These are phyloP conservation scores for Colletotrichum truncatum DNA, from an alignment of 2,329 filamentous ascomycete genomes.

Conservation along the genomic window DNA sequence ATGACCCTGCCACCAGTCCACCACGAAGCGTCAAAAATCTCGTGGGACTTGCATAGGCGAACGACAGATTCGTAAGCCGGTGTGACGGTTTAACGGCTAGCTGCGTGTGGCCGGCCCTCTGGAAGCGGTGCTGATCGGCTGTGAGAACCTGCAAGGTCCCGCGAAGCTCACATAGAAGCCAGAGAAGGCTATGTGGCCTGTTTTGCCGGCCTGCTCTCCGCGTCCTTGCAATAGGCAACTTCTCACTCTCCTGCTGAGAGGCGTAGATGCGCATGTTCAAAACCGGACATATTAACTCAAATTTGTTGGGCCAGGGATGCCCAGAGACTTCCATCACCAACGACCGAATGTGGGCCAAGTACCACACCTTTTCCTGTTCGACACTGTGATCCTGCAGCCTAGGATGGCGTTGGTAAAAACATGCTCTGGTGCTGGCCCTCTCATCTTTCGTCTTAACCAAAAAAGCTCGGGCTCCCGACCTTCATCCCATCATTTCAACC, in stretches of 20 bases:
- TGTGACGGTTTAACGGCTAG: slow-evolving; percentile 25
- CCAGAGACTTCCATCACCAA: neutral
- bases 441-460: neutral
- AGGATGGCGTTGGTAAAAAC: neutral
- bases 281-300: neutral
- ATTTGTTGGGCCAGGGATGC: neutral
- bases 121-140: slow-evolving; percentile 15
- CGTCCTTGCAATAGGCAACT: neutral
- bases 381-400: neutral
- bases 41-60: slow-evolving; percentile 22
- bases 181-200: slow-evolving; percentile 19
- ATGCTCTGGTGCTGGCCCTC: neutral
- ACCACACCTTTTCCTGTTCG: neutral
- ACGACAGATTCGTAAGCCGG: slow-evolving; percentile 25
- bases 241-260: neutral
- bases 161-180: slow-evolving; percentile 18
- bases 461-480: neutral
- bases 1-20: neutral
- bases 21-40: slow-evolving; percentile 3
- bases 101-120: slow-evolving; percentile 13
- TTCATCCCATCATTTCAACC: neutral
- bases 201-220: slow-evolving; percentile 14
- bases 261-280: neutral
- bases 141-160: slow-evolving; percentile 26
- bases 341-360: slow-evolving; percentile 2